phyloP scores from a whole-genome alignment of 495 filamentous ascomycete species.

The Penicillium lividum region DNA sequence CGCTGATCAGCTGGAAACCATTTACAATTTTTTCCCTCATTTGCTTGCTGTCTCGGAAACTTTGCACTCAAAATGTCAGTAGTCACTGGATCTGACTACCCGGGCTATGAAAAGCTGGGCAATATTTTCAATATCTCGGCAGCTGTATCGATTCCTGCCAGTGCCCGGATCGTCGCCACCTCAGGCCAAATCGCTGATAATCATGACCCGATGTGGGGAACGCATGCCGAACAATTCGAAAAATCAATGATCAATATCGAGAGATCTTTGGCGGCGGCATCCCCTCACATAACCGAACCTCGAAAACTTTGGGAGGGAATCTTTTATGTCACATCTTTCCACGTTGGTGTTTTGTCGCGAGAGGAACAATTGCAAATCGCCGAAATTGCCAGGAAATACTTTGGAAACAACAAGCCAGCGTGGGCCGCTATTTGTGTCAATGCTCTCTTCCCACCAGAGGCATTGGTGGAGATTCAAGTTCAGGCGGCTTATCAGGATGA shows the following conservation, averaged over 20 bases:
- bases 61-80: too few relatives aligned
- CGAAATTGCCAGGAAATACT: slow-evolving; percentile 8
- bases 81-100: slow-evolving; percentile 5
- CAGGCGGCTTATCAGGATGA: slow-evolving; percentile 2
- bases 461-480: slow-evolving; percentile 7
- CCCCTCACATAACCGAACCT: slow-evolving; percentile 7
- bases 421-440: slow-evolving; percentile 8
- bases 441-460: slow-evolving; percentile 7
- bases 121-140: slow-evolving; percentile 9
- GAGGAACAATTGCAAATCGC: slow-evolving; percentile 8
- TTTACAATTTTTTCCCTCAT: too few relatives aligned
- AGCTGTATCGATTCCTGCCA: slow-evolving; percentile 6
- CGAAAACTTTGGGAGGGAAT: not conserved
- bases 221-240: slow-evolving; percentile 14
- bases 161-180: slow-evolving; percentile 7
- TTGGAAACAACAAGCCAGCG: slow-evolving; percentile 8
- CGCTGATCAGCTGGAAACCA: too few relatives aligned
- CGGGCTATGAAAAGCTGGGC: slow-evolving; percentile 6
- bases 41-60: too few relatives aligned
- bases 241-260: slow-evolving; percentile 15
- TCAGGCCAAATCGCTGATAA: slow-evolving; percentile 13
- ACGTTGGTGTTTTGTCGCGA: slow-evolving; percentile 5
- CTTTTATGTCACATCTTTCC: slow-evolving; percentile 6
- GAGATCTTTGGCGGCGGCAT: slow-evolving; percentile 8
- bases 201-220: slow-evolving; percentile 13